Base-by-base conservation (phyloP, 371 early-diverging fungal species). In the Mortierella sp. region DNA sequence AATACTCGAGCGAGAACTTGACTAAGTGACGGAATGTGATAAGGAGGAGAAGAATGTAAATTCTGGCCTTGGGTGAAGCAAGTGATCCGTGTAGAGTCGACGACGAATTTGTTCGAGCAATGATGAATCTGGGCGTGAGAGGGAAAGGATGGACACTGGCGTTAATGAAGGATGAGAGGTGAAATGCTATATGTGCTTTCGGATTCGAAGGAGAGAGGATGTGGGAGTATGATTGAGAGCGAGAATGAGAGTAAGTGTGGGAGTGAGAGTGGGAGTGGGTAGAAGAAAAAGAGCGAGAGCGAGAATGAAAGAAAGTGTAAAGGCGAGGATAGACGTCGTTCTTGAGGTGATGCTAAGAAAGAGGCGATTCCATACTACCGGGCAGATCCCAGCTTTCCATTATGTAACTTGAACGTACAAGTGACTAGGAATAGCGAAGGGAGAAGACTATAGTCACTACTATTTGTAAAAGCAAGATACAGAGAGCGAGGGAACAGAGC, bases 331-430 rank as follows among this genome's bases (percentile, higher is more conserved):
- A 34, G 37, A 28, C 44, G 37, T 42, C 42, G 17, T 15, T 32
- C 56, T 26, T 27, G 27, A 28, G 42, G 52, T 21, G 26, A 31
- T 43, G 44, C 37, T 14, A 14, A 32, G n/a, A 30, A 31, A 42
- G 56, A 23, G 46, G 41, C 31, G 28, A 26, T 39, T 61, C 32
- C 53, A 26, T 46, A 17, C 53, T 31, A 52, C 52, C 47, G 53
- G 37, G 15, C 28, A 17, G 6, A 24, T 21, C 46, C 21, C 31
- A 26, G 17, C 41, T 50, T 37, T 15, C 42, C 49, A 53, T 53
- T 61, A 61, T 61, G 53, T 61, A 46, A 61, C 44, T 34, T 11
- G 37, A 34, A 34, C 7, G 48, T 57, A 32, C 32, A 39, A n/a
- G 23, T 46, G 48, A 27, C 17, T 26, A 60, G 46, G 56, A 44